Conservation (phyloP, 768 basidiomycete species). For the Pleurotus eryngii region DNA sequence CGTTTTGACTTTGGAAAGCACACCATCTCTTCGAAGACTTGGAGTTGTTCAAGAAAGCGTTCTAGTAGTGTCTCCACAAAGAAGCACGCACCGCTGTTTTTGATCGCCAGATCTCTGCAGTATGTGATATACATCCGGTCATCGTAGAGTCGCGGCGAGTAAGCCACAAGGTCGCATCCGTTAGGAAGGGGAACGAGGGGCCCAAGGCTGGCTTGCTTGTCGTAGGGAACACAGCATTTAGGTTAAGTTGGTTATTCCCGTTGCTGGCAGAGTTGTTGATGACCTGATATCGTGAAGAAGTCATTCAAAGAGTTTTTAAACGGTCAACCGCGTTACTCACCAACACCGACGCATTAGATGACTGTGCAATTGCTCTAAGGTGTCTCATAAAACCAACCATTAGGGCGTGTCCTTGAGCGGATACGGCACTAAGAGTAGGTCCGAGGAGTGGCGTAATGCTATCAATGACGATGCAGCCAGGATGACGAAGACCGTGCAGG, state of each 20-base stretch:
- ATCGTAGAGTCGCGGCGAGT: conserved; percentile 22
- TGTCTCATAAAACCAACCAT: conserved; percentile 73
- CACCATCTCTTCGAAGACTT: conserved; percentile 39
- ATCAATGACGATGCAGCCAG: conserved; percentile 57
- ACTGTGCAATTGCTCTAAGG: conserved; percentile 47
- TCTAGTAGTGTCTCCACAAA: background rate
- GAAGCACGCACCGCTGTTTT: conserved; percentile 32
- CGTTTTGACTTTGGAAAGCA: conserved; percentile 34
- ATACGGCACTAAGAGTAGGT: conserved; percentile 58
- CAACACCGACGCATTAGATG: conserved; percentile 44
- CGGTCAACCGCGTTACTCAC: conserved; percentile 33
- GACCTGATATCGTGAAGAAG: conserved; percentile 36
- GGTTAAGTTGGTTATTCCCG: conserved; percentile 21
- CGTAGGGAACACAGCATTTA: conserved; percentile 27
- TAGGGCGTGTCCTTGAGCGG: conserved; percentile 72
- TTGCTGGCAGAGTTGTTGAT: conserved; percentile 52
- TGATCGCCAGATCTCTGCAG: conserved; percentile 41
- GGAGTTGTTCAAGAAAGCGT: background rate
- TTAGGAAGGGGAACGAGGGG: conserved; percentile 69
- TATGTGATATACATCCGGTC: conserved; percentile 22
- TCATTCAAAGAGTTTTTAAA: too few species aligned
- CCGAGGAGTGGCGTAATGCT: conserved; percentile 60
- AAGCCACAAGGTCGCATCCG: conserved; percentile 76
- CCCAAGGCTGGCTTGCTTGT: conserved; percentile 69
- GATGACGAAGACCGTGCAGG: conserved; percentile 35